A percentile compares a stretch with the other conserved stretches of the same genome.
Evolutionary conservation across 495 filamentous ascomycete species (phyloP).

Genomic region (Haplographium delicatum): DNA sequence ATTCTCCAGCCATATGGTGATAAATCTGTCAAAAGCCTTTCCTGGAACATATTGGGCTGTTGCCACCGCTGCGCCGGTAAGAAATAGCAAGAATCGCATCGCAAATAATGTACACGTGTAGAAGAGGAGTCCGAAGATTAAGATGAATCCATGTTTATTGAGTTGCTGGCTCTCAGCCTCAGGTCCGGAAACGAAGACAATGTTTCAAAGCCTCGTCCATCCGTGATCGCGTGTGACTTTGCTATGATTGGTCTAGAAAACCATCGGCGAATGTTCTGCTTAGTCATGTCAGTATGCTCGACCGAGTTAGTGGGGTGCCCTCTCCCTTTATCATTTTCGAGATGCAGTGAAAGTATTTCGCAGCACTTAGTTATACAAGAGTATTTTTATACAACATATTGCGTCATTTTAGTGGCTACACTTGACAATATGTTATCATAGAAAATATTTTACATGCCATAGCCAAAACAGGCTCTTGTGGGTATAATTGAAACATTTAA

Average conservation of each 20-base stretch:
- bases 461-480: background rate
- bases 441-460: background rate
- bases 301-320: too few relatives aligned
- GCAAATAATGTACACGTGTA: background rate
- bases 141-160: too few relatives aligned
- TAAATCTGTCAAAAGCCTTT: conserved; percentile 59
- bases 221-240: too few relatives aligned
- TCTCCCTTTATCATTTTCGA: too few relatives aligned
- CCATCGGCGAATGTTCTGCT: too few relatives aligned
- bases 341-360: too few relatives aligned
- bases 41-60: conserved; percentile 38
- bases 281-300: too few relatives aligned
- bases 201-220: background rate
- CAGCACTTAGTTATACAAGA: too few relatives aligned
- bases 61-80: conserved; percentile 9
- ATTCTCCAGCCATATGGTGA: conserved; percentile 70
- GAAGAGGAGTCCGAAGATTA: too few relatives aligned
- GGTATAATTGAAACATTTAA: conserved; percentile 16
- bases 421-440: background rate
- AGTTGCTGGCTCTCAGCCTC: background rate
- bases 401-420: too few relatives aligned
- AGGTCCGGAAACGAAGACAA: background rate
- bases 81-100: conserved; percentile 11
- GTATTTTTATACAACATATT: too few relatives aligned
- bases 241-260: too few relatives aligned